Base-by-base conservation (phyloP, 495 filamentous ascomycete species). In the Penicillium manginii region DNA sequence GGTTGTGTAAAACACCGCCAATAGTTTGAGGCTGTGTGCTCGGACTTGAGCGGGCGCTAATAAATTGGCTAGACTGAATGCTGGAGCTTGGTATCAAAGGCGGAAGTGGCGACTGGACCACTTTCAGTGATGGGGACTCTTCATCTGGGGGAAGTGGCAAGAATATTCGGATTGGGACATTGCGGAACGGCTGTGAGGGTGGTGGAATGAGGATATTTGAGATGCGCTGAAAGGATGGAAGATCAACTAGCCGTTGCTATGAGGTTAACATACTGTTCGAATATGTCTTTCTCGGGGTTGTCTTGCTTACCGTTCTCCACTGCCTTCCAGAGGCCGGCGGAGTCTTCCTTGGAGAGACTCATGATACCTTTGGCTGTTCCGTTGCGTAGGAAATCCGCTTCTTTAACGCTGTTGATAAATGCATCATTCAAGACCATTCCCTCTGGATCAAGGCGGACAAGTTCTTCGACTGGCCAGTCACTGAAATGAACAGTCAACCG, bases 341-440 rank as follows among this genome's bases (percentile, higher is more conserved):
- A 96, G 65, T 98, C 86, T 31, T 92, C 89, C 71, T 92, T 93
- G 26, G 88, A 91, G 54, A 98, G 75, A 35, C 85, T 89, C 96
- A 98, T 98, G 57, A 98, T 93, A 33, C 86, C 88, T 68, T 93
- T 92, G 2, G 92, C 93, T 12, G 87, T 96, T 18, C 94, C 92
- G 58, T 96, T 92, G 33, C 94, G 85, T 32, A 97, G 78, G 64
- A 92, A 96, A 68, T 97, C 93, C 18, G 94, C 96, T 81, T 96
- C 93, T 73, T 98, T 99, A 58, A 96, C 91, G 60, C 86, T 89
- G 64, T 98, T 97, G 60, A 96, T 91, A 69, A 92, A 98, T 0
- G 92, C 88, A 70, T 98, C 94, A 55, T 89, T 86, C 65, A 84
- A 76, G 33, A 84, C 77, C 66, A 83, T 82, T 10, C 85, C 85